phyloP scores from a whole-genome alignment of 345 rosid genomes.

The Eucalyptus polybractea region DNA sequence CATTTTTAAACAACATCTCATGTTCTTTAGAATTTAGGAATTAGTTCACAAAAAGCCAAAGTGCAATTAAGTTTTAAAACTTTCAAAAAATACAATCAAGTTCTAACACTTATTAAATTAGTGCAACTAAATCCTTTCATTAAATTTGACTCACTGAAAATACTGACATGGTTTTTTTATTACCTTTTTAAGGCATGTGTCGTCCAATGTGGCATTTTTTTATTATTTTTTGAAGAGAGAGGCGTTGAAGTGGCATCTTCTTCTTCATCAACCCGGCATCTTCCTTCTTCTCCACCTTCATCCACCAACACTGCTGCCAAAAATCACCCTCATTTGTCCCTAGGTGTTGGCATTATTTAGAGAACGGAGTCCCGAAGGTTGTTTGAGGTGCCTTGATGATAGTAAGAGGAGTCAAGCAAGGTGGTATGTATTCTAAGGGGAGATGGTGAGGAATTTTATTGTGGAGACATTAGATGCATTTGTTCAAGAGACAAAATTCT shows the following conservation, averaged over 20 bases:
- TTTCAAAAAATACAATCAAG: neutral
- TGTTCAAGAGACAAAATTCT: too few species aligned
- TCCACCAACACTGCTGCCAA: neutral
- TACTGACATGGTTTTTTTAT: fast-evolving
- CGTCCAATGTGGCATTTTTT: neutral
- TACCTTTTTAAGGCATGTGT: neutral
- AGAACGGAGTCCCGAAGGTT: fast-evolving
- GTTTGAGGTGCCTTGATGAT: neutral
- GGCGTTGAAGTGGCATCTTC: neutral
- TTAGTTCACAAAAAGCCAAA: too few species aligned
- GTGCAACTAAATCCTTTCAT: neutral
- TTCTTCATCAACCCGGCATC: neutral
- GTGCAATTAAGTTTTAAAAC: too few species aligned
- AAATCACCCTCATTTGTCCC: neutral
- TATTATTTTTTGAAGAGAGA: neutral
- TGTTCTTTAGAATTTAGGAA: too few species aligned
- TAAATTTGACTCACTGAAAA: neutral
- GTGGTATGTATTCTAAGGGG: too few species aligned
- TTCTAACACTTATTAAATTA: neutral
- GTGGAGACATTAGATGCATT: too few species aligned
- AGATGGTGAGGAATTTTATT: too few species aligned
- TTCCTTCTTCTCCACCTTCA: neutral
- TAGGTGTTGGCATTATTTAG: neutral
- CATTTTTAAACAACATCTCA: neutral
- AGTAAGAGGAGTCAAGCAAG: too few species aligned